These are phyloP conservation scores for Pleurotus tuoliensis DNA, from an alignment of 768 basidiomycete genomes.

Conservation along the genomic window DNA sequence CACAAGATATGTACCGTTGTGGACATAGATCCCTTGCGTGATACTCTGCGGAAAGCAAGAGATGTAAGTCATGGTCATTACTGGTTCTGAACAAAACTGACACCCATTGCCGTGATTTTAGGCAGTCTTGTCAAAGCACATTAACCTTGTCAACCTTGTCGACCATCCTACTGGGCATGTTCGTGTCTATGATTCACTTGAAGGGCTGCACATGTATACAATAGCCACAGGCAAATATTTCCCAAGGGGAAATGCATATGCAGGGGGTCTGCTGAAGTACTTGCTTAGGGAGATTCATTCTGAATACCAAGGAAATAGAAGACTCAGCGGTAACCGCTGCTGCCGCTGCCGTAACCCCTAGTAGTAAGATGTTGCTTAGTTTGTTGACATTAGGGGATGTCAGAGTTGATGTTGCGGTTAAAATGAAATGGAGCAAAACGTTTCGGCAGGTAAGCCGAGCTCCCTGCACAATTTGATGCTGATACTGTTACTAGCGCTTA, in stretches of 20 bases:
- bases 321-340: background rate
- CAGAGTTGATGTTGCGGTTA: too few species aligned
- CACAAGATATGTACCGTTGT: conserved; percentile 22
- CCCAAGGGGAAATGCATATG: conserved; percentile 24
- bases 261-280: conserved; percentile 26
- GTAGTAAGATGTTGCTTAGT: too few species aligned
- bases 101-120: conserved; percentile 3
- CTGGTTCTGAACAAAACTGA: background rate
- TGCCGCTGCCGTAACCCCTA: background rate
- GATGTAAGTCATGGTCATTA: conserved; percentile 16
- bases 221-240: conserved; percentile 21
- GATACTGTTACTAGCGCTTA: too few species aligned
- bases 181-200: conserved; percentile 19
- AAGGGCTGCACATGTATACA: conserved; percentile 28
- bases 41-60: conserved; percentile 19
- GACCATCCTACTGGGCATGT: conserved; percentile 15
- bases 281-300: conserved; percentile 25
- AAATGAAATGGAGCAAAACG: too few species aligned
- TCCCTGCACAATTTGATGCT: too few species aligned
- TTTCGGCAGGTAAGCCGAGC: too few species aligned
- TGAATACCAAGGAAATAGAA: background rate
- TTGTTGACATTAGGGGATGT: too few species aligned
- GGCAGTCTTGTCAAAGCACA: conserved; percentile 26
- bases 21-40: conserved; percentile 24
- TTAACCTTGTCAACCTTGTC: conserved; percentile 37